Conservation (phyloP, 257 asterid genomes). For the Striga asiatica region DNA sequence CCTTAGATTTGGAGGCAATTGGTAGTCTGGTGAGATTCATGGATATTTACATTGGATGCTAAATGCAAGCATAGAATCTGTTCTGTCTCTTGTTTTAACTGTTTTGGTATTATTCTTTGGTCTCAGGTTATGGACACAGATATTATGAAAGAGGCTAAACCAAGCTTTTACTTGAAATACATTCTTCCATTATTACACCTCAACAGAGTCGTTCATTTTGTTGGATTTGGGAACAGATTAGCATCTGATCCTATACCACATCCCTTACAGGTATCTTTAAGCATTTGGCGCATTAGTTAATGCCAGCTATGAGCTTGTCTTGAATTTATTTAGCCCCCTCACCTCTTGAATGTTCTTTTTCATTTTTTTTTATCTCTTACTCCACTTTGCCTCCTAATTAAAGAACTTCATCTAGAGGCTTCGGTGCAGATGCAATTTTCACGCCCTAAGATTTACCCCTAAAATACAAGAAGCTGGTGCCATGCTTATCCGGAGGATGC, state of each 20-base stretch:
- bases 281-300: constrained; percentile 10
- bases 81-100: constrained; percentile 8
- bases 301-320: constrained; percentile 10
- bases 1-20: constrained; percentile 85
- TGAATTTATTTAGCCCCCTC: neutral
- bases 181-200: constrained; percentile 84
- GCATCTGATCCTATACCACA: constrained; percentile 93
- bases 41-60: constrained; percentile 8
- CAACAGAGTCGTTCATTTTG: constrained; percentile 79
- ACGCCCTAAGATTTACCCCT: constrained; percentile 84
- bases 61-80: neutral
- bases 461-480: constrained; percentile 87
- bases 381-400: constrained; percentile 52
- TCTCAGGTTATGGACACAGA: constrained; percentile 75
- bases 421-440: constrained; percentile 99
- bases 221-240: constrained; percentile 98
- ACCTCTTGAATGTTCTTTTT: constrained; percentile 12
- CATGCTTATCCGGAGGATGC: constrained; percentile 76
- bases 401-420: constrained; percentile 88
- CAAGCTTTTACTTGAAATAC: constrained; percentile 71
- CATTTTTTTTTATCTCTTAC: constrained; percentile 12
- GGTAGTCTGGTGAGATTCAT: constrained; percentile 77
- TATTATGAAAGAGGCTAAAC: constrained; percentile 89
- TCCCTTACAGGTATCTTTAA: constrained; percentile 56
- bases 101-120: constrained; percentile 13